Percentiles rank a stretch among this genome's conserved stretches.
Conservation (phyloP, 192 early-diverging fungal species). For the Linnemannia hyalina region DNA sequence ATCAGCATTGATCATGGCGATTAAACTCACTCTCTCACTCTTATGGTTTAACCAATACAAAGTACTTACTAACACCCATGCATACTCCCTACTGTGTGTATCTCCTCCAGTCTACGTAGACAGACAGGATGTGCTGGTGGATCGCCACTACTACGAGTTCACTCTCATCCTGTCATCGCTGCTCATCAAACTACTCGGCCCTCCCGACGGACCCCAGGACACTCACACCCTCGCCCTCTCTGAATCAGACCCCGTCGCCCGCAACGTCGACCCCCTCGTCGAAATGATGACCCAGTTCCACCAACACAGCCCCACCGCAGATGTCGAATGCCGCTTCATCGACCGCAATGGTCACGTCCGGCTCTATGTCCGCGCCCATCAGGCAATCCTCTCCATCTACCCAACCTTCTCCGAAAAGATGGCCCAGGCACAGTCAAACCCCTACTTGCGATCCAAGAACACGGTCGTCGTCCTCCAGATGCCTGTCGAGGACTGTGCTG, state of each 20-base stretch:
- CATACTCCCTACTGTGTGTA: not conserved
- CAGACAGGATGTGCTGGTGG: conserved; percentile 4
- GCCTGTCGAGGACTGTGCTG: not conserved
- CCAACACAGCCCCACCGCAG: conserved; percentile 12
- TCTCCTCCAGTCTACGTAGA: conserved; percentile 25
- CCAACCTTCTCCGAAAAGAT: conserved; percentile 37
- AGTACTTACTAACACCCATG: not conserved
- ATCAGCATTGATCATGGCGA: not conserved
- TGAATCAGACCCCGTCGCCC: conserved; percentile 27
- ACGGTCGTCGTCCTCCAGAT: not conserved
- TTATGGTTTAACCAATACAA: not conserved
- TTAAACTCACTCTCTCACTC: too few relatives aligned
- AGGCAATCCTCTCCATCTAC: conserved; percentile 39
- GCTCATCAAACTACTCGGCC: conserved; percentile 28
- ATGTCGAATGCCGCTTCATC: conserved; percentile 33
- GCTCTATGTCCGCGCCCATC: conserved; percentile 30
- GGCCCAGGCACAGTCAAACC: conserved; percentile 23
- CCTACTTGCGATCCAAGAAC: conserved; percentile 12
- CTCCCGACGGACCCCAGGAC: conserved; percentile 4
- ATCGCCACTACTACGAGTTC: conserved; percentile 35
- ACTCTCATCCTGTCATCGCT: conserved; percentile 25
- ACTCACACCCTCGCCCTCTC: conserved; percentile 32
- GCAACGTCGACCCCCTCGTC: conserved; percentile 41
- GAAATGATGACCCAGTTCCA: conserved; percentile 49
- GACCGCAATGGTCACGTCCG: conserved; percentile 11